Conservation (phyloP, 768 basidiomycete genomes). For the Amanita thiersii region DNA sequence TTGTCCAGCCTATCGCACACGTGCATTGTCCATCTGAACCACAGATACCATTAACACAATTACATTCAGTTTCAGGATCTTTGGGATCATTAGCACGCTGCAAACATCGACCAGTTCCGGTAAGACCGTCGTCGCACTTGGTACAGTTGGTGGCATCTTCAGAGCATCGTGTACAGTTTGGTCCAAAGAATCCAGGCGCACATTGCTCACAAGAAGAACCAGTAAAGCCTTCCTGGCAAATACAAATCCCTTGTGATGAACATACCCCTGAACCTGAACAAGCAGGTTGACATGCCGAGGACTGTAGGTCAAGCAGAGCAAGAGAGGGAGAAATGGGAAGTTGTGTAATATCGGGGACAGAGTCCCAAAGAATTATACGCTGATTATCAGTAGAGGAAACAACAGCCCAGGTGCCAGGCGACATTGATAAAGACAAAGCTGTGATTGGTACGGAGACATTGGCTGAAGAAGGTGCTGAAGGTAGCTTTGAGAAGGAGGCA, state of each 20-base stretch:
- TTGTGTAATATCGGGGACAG: slow-evolving; percentile 66
- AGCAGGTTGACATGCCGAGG: slow-evolving; percentile 63
- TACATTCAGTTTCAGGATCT: slow-evolving; percentile 55
- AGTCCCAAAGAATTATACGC: slow-evolving; percentile 70
- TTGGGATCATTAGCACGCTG: slow-evolving; percentile 36
- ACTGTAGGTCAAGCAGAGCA: slow-evolving; percentile 62
- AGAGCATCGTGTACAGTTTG: slow-evolving; percentile 63
- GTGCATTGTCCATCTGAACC: slow-evolving; percentile 58
- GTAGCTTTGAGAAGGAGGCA: slow-evolving; percentile 49
- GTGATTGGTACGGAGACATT: slow-evolving; percentile 44
- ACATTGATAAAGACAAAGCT: slow-evolving; percentile 53
- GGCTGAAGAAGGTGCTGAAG: slow-evolving; percentile 34
- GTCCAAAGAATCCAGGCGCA: slow-evolving; percentile 66
- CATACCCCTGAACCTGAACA: slow-evolving; percentile 74
- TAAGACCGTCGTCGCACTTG: slow-evolving; percentile 71
- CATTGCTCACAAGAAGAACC: slow-evolving; percentile 80
- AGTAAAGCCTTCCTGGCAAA: slow-evolving; percentile 66
- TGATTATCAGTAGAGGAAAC: slow-evolving; percentile 43
- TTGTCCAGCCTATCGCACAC: slow-evolving; percentile 74
- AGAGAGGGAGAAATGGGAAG: slow-evolving; percentile 49
- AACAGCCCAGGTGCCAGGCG: slow-evolving; percentile 63
- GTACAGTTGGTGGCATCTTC: slow-evolving; percentile 37
- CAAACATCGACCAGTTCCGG: slow-evolving; percentile 71
- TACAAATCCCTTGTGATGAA: slow-evolving; percentile 59
- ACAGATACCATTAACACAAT: slow-evolving; percentile 79